Evolutionary conservation across 1,284 basidiomycete species (phyloP), one percentile per base, ranked within the genome.

Genomic region (Exobasidium cylindrosporum): DNA sequence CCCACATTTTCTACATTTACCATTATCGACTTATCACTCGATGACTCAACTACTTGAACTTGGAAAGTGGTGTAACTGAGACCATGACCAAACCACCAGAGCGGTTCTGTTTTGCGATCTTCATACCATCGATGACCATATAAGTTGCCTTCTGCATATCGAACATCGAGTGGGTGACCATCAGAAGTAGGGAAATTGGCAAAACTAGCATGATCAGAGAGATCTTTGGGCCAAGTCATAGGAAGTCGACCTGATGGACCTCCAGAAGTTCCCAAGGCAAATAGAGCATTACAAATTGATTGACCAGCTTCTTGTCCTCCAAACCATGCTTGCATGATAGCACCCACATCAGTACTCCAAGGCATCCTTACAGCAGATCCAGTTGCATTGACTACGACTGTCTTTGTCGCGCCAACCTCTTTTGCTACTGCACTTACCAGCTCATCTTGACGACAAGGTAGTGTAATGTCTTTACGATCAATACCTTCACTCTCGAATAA

Each of bases 241-340:
- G 47, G 47, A 14, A 50, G 47, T 29, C 47, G 7, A 29, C 47
- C 47, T 29, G 21, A 50, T 10, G 47, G 47, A n/a, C n/a, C n/a
- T n/a, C n/a, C n/a, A n/a, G n/a, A n/a, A 10, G 10, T 10, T 10
- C 35, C n/a, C n/a, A 10, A 10, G 35, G 10, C 35, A 43, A 43
- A 43, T 10, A 43, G 35, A 43, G n/a, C n/a, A 10, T 43, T n/a
- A n/a, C 10, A 10, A 43, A 60, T 28, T 13, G 58, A 46, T 7
- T n/a, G 6, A 4, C 58, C 58, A 23, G 29, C 24, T 17, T 54
- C 49, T 60, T 60, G 58, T 21, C 58, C 58, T n/a, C 58, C 58
- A 31, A 59, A 60, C 58, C 58, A 60, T 13, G 58, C 31, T 43
- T 60, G 58, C 21, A 43, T 10, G 13, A 29, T 50, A 10, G 47